Evolutionary conservation across 2,329 filamentous ascomycete genomes (phyloP).

Genomic region (Ramichloridium luteum): DNA sequence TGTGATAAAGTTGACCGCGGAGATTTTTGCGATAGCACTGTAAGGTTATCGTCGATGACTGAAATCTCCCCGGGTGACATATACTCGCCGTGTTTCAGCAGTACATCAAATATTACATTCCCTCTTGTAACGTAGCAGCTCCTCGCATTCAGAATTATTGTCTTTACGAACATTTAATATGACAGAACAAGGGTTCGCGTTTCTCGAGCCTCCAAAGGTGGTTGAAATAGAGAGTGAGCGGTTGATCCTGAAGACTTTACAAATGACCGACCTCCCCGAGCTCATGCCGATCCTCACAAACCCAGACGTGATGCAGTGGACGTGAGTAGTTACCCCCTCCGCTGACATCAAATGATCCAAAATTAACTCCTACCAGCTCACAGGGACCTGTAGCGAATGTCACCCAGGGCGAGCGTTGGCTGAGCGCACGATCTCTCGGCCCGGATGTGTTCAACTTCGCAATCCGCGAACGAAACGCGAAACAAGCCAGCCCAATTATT

Average conservation of each 20-base stretch:
- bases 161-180: too few species aligned
- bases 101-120: too few species aligned
- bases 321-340: conserved; percentile 29
- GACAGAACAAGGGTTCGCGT: neutral
- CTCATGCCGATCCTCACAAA: conserved; percentile 41
- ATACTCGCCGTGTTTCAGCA: too few species aligned
- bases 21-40: too few species aligned
- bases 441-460: conserved; percentile 44
- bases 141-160: too few species aligned
- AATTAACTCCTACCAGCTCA: conserved; percentile 5
- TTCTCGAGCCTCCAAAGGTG: neutral
- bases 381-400: conserved; percentile 9
- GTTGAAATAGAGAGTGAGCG: conserved; percentile 10
- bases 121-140: too few species aligned
- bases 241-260: conserved; percentile 11
- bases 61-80: too few species aligned
- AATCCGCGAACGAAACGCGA: conserved; percentile 39
- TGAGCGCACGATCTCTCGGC: conserved; percentile 26
- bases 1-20: too few species aligned
- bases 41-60: too few species aligned
- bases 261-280: conserved; percentile 12
- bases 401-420: conserved; percentile 24
- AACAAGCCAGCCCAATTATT: conserved; percentile 41
- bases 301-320: conserved; percentile 52
- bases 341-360: conserved; percentile 30